A percentile compares a stretch with the other conserved stretches of the same genome.
Evolutionary conservation across 2,329 filamentous ascomycete genomes (phyloP).

Genomic region (Aureobasidium sp.): DNA sequence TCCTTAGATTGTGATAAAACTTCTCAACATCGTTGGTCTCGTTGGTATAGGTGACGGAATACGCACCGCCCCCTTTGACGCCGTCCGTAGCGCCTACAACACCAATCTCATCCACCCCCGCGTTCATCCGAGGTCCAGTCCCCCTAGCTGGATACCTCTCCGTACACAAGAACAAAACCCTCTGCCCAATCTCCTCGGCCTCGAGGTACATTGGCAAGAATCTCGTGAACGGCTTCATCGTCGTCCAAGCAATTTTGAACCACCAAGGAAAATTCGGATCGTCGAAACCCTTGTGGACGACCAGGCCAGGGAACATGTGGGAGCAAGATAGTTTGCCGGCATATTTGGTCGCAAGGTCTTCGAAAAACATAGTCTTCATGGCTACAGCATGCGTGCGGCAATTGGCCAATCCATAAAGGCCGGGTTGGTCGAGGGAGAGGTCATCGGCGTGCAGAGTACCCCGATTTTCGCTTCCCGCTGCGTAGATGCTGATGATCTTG

Average conservation of each 20-base stretch:
- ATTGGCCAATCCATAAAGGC: slow-evolving; percentile 16
- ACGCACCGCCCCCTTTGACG: slow-evolving; percentile 16
- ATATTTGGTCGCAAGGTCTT: slow-evolving; percentile 17
- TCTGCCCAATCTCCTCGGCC: slow-evolving; percentile 17
- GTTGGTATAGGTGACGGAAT: slow-evolving; percentile 14
- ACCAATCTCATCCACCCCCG: too few relatives aligned
- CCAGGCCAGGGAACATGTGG: slow-evolving; percentile 21
- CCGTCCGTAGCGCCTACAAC: slow-evolving; percentile 12
- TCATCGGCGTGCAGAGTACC: slow-evolving; percentile 14
- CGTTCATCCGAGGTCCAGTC: too few relatives aligned
- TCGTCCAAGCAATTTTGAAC: slow-evolving; percentile 13
- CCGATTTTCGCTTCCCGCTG: slow-evolving; percentile 16
- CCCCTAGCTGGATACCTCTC: slow-evolving; percentile 10
- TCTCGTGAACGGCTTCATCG: slow-evolving; percentile 8
- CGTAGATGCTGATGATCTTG: slow-evolving; percentile 19
- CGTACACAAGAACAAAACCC: slow-evolving; percentile 15
- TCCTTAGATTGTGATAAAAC: not conserved
- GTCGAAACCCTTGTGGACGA: slow-evolving; percentile 15
- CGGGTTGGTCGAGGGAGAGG: slow-evolving; percentile 17
- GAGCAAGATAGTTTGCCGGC: slow-evolving; percentile 13
- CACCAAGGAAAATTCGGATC: slow-evolving; percentile 15
- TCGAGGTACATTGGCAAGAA: slow-evolving; percentile 6
- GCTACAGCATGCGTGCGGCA: slow-evolving; percentile 14
- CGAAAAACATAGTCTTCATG: slow-evolving; percentile 20
- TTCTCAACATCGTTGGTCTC: not conserved